Base-by-base conservation (phyloP, 495 filamentous ascomycete species). In the Amphirosellinia nigrospora region DNA sequence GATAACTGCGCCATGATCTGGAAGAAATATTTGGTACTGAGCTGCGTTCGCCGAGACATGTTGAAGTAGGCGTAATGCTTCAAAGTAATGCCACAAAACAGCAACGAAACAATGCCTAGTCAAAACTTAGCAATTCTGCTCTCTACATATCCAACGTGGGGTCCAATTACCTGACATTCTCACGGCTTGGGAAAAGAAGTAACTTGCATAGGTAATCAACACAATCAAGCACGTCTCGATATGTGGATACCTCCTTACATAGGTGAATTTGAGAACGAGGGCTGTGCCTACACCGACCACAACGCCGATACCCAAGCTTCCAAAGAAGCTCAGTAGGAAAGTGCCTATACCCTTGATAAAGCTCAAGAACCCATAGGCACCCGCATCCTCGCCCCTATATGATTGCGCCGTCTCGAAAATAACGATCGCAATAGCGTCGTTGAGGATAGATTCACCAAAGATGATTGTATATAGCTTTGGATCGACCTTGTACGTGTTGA, bases 1-100 rank as follows among this genome's bases (percentile, higher is more conserved):
- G 94, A 96, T 45, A 99, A 83, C 79, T 98, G 96, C 6, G 96
- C 93, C 69, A 96, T 89, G 60, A 97, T 90, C 80, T 96, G 92
- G 83, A 99, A 99, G 32, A 97, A 87, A 82, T 97, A 99, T 79
- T 99, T 99, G 64, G 96, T 99, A 21, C 96, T 98, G 74, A 99
- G 88, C 77, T 99, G 96, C 26, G 96, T 97, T 52, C 96, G 91
- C 52, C 96, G 91, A 36, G 96, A 99, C 96, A 99, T 99, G 82
- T 99, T 99, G 84, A 97, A 98, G 83, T 99, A 99, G 50, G 96
- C 96, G 75, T 99, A 98, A 79, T 99, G 96, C 79, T 99, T 99
- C 41, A 99, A 86, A 9, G 96, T 97, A 70, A 99, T 99, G 38
- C 96, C 96, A 79, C 96, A 98, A 83, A 99, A 98, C 13, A 99